Base-by-base conservation (phyloP, 352 stramenopile species). In the Aphanomyces invadans region DNA sequence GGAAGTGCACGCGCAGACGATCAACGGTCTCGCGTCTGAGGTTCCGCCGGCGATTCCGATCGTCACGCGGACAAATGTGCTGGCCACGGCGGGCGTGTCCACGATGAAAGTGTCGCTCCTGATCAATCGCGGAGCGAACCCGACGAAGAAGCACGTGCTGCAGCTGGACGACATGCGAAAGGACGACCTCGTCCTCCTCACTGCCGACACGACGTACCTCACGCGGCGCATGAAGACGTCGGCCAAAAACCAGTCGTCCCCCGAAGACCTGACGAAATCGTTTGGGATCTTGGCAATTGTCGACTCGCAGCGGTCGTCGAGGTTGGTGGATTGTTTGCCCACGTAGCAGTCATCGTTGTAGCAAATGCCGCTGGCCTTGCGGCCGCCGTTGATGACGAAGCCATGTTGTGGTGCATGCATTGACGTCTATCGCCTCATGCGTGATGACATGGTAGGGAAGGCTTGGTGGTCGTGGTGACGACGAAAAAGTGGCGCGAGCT, bases 1-100 rank as follows among this genome's bases (percentile, higher is more conserved):
- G 69, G 87, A 96, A 88, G 81, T 96, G n/a, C 80, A 93, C 61
- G 87, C 86, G 2, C 85, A 96, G 56, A 86, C 83, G 19, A 73
- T 94, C 15, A 94, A 91, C 70, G 80, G 72, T 38, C 73, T 95
- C 28, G 79, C 75, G n/a, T 85, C 86, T 3, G 83, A 92, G 25
- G 66, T 77, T 7, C 81, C 83, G 2, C 67, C 38, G 0, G 56
- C 84, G 2, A 74, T 89, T 10, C 70, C 79, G 4, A 70, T 95
- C 48, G 32, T 68, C 19, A 46, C 39, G 5, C 32, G 64, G 10
- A n/a, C 62, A 2, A 33, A 51, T 21, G 29, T 57, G 49, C 23
- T 57, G 7, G 26, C 42, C 7, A 67, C 28, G 12, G 15, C 39
- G 12, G 60, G 60, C 31, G 28, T 51, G 29, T 45, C 31, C 9